Evolutionary conservation across 2,329 filamentous ascomycete species (phyloP).

Genomic region (Talaromyces atroroseus): DNA sequence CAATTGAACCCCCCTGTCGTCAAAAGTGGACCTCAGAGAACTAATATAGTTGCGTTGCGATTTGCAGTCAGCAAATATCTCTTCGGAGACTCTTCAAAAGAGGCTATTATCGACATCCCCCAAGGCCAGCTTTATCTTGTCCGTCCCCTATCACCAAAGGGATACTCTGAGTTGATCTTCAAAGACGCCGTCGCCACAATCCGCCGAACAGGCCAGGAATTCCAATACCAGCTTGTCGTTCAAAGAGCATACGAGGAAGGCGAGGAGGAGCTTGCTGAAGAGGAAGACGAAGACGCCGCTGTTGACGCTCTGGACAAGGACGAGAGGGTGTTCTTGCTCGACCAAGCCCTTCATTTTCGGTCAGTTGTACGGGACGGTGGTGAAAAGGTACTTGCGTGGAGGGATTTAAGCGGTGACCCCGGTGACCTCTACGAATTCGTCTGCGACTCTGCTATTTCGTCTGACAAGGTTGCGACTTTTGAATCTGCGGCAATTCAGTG

Average conservation of each 20-base stretch:
- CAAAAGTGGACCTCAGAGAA: not conserved
- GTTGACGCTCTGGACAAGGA: constrained; percentile 82
- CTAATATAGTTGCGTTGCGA: constrained; percentile 7
- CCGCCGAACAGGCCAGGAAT: constrained; percentile 87
- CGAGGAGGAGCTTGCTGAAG: constrained; percentile 87
- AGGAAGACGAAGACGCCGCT: constrained; percentile 76
- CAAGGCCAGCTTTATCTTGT: constrained; percentile 97
- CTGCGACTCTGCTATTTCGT: constrained; percentile 68
- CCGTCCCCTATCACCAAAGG: constrained; percentile 88
- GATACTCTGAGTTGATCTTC: constrained; percentile 98
- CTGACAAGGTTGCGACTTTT: constrained; percentile 71
- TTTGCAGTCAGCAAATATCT: constrained; percentile 78
- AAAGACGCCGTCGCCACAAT: constrained; percentile 92
- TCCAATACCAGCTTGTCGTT: constrained; percentile 93
- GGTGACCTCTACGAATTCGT: constrained; percentile 98
- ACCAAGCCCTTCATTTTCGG: constrained; percentile 82
- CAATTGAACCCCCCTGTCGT: constrained; percentile 18
- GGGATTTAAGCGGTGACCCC: constrained; percentile 84
- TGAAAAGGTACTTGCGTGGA: constrained; percentile 87
- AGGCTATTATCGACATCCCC: constrained; percentile 87
- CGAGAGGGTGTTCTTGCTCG: constrained; percentile 96
- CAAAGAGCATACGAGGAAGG: constrained; percentile 97
- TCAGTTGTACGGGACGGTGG: constrained; percentile 74
- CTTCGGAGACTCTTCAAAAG: constrained; percentile 82
- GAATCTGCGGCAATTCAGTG: constrained; percentile 80